phyloP scores from a whole-genome alignment of 2,329 filamentous ascomycete species.

The Cladophialophora immunda region DNA sequence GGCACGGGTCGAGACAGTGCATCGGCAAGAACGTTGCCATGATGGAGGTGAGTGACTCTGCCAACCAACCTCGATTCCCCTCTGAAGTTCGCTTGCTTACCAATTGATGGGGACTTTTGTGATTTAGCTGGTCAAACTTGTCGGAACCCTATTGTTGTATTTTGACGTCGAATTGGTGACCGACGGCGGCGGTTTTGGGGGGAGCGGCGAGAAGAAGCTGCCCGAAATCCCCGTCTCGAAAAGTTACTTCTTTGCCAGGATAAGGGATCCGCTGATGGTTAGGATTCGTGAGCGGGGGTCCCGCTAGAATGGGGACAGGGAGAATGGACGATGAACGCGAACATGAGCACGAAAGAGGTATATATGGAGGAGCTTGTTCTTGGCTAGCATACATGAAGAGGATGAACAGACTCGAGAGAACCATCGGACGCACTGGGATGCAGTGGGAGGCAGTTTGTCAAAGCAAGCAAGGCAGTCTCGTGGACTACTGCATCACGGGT shows the following conservation, averaged over 20 bases:
- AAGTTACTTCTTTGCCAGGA: constrained; percentile 2
- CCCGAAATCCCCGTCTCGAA: not conserved
- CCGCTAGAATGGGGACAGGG: not conserved
- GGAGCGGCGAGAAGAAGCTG: not conserved
- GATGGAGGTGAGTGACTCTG: constrained; percentile 15
- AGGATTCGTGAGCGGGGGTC: not conserved
- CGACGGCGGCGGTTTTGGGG: not conserved
- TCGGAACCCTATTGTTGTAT: not conserved
- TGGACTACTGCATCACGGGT: no score
- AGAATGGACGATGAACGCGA: not conserved
- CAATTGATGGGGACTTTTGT: not conserved
- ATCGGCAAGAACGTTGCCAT: constrained; percentile 19
- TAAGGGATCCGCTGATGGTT: not conserved
- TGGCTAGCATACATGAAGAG: no score
- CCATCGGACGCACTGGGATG: no score
- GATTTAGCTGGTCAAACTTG: not conserved
- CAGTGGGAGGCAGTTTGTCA: no score
- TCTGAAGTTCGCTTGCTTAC: not conserved
- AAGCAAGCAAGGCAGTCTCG: no score
- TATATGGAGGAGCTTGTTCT: no score
- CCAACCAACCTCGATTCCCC: no score
- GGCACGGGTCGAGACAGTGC: constrained; percentile 15
- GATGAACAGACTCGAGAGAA: no score
- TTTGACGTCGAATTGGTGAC: not conserved
- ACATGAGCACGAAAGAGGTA: not conserved